These are phyloP conservation scores for Aspergillus ochraceus DNA, from an alignment of 2,329 filamentous ascomycete genomes.

Conservation along the genomic window DNA sequence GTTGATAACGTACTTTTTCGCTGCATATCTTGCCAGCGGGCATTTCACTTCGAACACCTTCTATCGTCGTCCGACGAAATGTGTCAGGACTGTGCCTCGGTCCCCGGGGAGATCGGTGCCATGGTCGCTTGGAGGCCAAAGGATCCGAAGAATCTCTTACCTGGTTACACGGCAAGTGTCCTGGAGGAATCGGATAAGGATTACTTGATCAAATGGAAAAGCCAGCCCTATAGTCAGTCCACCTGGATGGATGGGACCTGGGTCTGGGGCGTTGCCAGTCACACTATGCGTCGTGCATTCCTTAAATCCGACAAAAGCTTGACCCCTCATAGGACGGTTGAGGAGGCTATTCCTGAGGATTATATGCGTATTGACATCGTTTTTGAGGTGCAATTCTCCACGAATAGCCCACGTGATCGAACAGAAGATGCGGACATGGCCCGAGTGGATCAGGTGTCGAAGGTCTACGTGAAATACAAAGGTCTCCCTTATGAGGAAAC, in stretches of 20 bases:
- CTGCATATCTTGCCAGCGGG: slow-evolving; percentile 73
- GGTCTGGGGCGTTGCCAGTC: slow-evolving; percentile 71
- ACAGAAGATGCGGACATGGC: slow-evolving; percentile 69
- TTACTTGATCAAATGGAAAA: slow-evolving; percentile 88
- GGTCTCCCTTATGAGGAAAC: slow-evolving; percentile 87
- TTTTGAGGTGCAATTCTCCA: slow-evolving; percentile 73
- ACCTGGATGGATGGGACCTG: slow-evolving; percentile 87
- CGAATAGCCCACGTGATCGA: slow-evolving; percentile 51
- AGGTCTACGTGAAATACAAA: slow-evolving; percentile 85
- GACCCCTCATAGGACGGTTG: slow-evolving; percentile 66
- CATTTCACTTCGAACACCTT: slow-evolving; percentile 82
- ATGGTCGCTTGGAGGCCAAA: slow-evolving; percentile 85
- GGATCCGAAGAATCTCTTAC: slow-evolving; percentile 56
- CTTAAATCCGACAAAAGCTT: slow-evolving; percentile 64
- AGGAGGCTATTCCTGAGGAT: slow-evolving; percentile 85
- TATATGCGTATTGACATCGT: slow-evolving; percentile 84
- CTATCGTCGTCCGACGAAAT: slow-evolving; percentile 44
- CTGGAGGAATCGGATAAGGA: slow-evolving; percentile 79
- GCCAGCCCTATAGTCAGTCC: slow-evolving; percentile 76
- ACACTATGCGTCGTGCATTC: slow-evolving; percentile 71
- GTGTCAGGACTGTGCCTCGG: slow-evolving; percentile 73
- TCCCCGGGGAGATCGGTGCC: slow-evolving; percentile 67
- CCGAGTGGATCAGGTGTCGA: slow-evolving; percentile 69
- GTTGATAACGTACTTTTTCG: slow-evolving; percentile 76
- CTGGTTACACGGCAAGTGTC: slow-evolving; percentile 54